Conservation (phyloP, 331 rosid genomes). For the Malus hybrid region DNA sequence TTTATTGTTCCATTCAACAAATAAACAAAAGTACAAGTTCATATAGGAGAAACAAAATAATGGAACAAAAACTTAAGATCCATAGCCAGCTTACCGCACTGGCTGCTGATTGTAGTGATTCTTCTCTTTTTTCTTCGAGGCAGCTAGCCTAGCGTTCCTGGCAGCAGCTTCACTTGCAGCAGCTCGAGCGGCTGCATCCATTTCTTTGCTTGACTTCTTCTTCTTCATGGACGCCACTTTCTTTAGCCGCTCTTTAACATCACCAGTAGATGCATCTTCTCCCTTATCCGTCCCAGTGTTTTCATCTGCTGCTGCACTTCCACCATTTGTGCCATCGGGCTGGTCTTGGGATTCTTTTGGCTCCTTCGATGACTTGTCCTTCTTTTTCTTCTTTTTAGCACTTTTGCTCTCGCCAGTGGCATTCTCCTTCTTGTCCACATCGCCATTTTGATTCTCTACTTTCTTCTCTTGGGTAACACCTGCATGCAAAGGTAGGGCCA, state of each 20-base stretch:
- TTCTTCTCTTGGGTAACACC: conserved; percentile 33
- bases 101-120: conserved; percentile 73
- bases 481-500: background rate
- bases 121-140: conserved; percentile 73
- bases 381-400: conserved; percentile 70
- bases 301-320: conserved; percentile 24
- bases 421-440: conserved; percentile 47
- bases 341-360: conserved; percentile 49
- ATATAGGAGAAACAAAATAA: conserved; percentile 13
- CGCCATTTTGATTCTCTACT: conserved; percentile 25
- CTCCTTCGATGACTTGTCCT: conserved; percentile 64
- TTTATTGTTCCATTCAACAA: conserved; percentile 25
- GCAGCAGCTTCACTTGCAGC: conserved; percentile 75
- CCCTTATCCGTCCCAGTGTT: conserved; percentile 35
- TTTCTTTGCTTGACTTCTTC: conserved; percentile 67
- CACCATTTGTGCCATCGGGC: conserved; percentile 24
- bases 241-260: conserved; percentile 67
- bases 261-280: conserved; percentile 41
- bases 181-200: conserved; percentile 73
- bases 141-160: conserved; percentile 56
- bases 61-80: conserved; percentile 7
- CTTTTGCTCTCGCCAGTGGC: conserved; percentile 46
- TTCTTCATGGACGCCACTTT: conserved; percentile 59
- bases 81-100: conserved; percentile 44
- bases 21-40: conserved; percentile 25